Percentiles rank a stretch among this genome's conserved stretches.
Conservation (phyloP, 2,329 filamentous ascomycete species). For the Drechslera avenae region DNA sequence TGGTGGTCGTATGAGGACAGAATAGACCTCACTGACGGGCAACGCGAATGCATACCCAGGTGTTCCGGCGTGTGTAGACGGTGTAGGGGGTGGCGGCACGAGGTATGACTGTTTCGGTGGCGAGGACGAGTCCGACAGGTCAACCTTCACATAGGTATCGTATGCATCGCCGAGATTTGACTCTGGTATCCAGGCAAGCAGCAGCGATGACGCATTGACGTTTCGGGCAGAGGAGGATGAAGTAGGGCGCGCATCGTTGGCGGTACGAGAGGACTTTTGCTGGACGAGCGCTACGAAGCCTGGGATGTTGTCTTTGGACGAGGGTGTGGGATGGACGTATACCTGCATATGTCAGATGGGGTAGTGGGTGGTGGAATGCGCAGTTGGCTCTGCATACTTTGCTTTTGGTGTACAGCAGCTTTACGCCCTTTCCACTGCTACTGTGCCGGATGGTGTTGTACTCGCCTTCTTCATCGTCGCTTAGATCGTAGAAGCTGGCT, state of each 20-base stretch:
- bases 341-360: slow-evolving; percentile 62
- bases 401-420: slow-evolving; percentile 94
- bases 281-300: slow-evolving; percentile 93
- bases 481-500: slow-evolving; percentile 92
- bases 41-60: slow-evolving; percentile 90
- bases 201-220: slow-evolving; percentile 69
- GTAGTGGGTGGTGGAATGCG: background rate
- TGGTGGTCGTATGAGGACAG: slow-evolving; percentile 84
- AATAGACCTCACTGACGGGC: slow-evolving; percentile 88
- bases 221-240: slow-evolving; percentile 52
- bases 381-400: slow-evolving; percentile 64
- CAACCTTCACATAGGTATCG: slow-evolving; percentile 93
- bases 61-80: slow-evolving; percentile 73
- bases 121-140: slow-evolving; percentile 79
- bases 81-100: slow-evolving; percentile 87
- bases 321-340: slow-evolving; percentile 93
- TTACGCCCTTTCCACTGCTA: slow-evolving; percentile 79
- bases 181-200: slow-evolving; percentile 94
- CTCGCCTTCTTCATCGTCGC: slow-evolving; percentile 92
- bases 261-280: slow-evolving; percentile 65
- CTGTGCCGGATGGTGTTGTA: slow-evolving; percentile 92
- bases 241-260: slow-evolving; percentile 43
- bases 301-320: slow-evolving; percentile 91
- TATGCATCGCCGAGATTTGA: slow-evolving; percentile 80
- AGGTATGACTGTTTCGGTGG: slow-evolving; percentile 86